phyloP scores from a whole-genome alignment of 2,329 filamentous ascomycete genomes.

The Ophiocordyceps camponoti-floridani region DNA sequence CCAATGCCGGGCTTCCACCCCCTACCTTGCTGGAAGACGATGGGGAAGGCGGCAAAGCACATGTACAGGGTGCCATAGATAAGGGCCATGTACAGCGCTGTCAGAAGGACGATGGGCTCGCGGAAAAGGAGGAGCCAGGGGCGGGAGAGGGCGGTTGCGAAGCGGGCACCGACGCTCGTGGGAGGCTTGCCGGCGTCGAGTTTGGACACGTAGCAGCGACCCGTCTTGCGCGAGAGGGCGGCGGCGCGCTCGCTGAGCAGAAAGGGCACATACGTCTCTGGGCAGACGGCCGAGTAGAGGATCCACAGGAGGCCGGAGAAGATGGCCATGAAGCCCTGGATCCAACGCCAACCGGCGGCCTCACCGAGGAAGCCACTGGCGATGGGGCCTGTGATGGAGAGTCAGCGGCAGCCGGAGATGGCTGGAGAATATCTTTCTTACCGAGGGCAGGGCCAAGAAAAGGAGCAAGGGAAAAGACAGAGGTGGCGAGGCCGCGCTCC shows the following conservation, averaged over 20 bases:
- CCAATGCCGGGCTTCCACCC: slow-evolving; percentile 41
- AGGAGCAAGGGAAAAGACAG: slow-evolving; percentile 42
- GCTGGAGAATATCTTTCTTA: slow-evolving; percentile 4
- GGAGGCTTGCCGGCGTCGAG: slow-evolving; percentile 24
- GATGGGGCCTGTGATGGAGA: slow-evolving; percentile 30
- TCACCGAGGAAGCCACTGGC: slow-evolving; percentile 44
- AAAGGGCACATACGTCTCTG: slow-evolving; percentile 42
- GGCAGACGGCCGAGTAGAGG: slow-evolving; percentile 27
- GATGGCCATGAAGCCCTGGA: slow-evolving; percentile 42
- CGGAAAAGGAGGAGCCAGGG: slow-evolving; percentile 48
- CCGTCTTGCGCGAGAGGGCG: slow-evolving; percentile 30
- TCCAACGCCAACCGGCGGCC: slow-evolving; percentile 45
- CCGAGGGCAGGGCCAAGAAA: slow-evolving; percentile 43
- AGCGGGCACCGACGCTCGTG: slow-evolving; percentile 24
- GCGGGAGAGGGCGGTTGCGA: slow-evolving; percentile 38
- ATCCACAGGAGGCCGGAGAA: slow-evolving; percentile 43
- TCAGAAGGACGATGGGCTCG: slow-evolving; percentile 48
- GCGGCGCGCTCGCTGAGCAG: slow-evolving; percentile 33
- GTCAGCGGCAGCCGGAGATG: background rate
- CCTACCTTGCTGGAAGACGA: slow-evolving; percentile 41
- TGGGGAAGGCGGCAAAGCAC: slow-evolving; percentile 35
- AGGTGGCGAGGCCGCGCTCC: slow-evolving; percentile 38
- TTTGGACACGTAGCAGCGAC: slow-evolving; percentile 35
- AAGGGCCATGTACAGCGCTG: slow-evolving; percentile 46
- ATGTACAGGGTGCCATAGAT: slow-evolving; percentile 37